Base-by-base conservation (phyloP, 2,329 filamentous ascomycete species). In the Zalaria obscura region DNA sequence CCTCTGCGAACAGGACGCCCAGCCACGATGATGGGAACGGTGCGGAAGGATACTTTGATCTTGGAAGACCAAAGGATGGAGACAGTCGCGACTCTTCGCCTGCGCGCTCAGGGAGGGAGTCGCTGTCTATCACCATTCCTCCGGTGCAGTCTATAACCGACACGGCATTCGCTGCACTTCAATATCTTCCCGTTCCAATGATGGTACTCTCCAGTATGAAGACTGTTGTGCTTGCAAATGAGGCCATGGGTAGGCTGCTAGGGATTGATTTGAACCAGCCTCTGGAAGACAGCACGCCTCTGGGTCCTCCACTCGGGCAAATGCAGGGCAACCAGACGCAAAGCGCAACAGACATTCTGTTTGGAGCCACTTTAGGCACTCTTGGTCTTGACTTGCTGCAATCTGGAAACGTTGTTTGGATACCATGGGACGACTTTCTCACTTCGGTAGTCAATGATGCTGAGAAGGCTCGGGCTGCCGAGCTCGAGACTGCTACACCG, bases 381-480 rank as follows among this genome's bases (percentile, higher is more conserved):
- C 67, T 88, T 7, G 82, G 82, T 0, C 70, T 88, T 42, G 80
- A 87, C 48, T 72, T 87, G 62, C 55, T 86, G 7, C 77, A 84
- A 50, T 75, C 83, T 47, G 80, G 79, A 5, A 64, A 59, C 25
- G 65, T 68, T 1, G 60, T 72, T 3, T 62, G 69, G 53, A 61
- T 72, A 25, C 60, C 63, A 8, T 73, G 70, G 70, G 66, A 70
- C 47, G 63, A 64, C 9, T 68, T 69, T 39, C 52, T 70, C 4
- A 57, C 65, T 28, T 62, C 60, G 8, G 52, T 68, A 4, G 48
- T 66, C 3, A 53, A 67, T 31, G 65, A 68, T 48, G 56, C 56
- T 10, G 45, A 49, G 2, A 48, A 52, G 11, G 40, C 40, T 18
- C 5, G 18, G 5, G n/a, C 35, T 27, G 32, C 42, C n/a, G 43